Base-by-base conservation (phyloP, 1,284 basidiomycete species). In the Malassezia obtusa region DNA sequence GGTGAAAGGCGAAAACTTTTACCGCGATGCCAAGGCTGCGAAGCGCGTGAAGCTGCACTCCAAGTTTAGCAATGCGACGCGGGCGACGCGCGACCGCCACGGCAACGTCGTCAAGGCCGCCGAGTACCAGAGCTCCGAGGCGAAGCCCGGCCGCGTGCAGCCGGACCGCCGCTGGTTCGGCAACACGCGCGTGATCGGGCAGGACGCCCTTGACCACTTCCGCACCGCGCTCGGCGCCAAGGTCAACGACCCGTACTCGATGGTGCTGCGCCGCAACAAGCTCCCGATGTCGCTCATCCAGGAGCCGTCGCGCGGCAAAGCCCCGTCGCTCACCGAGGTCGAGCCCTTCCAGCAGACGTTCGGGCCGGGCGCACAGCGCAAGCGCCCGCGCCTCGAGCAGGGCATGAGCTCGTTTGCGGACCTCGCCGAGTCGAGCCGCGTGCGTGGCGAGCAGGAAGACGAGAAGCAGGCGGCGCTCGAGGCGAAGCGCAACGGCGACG, bases 161-260 rank as follows among this genome's bases (percentile, higher is more conserved):
- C 71, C 69, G 4, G 69, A 73, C 56, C 60, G 68, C 46, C 63
- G 69, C 25, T 73, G 71, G 71, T 73, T 73, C 56, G 56, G 91
- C 43, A 98, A 98, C 77, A 98, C 94, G 11, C 81, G 94, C 70
- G 92, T 96, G 48, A 96, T 99, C 73, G 64, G 60, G 5, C 71
- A 73, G 48, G 69, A 72, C 58, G 71, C 71, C 15, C 58, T 73
- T 67, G 90, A 95, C 69, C 68, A 73, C 55, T 73, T 73, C 62
- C 59, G 69, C 4, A 68, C 63, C n/a, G 62, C 67, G 28, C 62
- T 73, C 25, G 62, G 59, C 7, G 58, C 61, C 37, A 59, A 63
- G n/a, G 68, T 65, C 24, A 62, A 68, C 36, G 71, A 73, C 33
- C 71, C 71, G 0, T 73, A 73, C 58, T 63, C 61, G 40, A 68